Conservation (phyloP, 495 filamentous ascomycete genomes). For the Penicillium coffeae region DNA sequence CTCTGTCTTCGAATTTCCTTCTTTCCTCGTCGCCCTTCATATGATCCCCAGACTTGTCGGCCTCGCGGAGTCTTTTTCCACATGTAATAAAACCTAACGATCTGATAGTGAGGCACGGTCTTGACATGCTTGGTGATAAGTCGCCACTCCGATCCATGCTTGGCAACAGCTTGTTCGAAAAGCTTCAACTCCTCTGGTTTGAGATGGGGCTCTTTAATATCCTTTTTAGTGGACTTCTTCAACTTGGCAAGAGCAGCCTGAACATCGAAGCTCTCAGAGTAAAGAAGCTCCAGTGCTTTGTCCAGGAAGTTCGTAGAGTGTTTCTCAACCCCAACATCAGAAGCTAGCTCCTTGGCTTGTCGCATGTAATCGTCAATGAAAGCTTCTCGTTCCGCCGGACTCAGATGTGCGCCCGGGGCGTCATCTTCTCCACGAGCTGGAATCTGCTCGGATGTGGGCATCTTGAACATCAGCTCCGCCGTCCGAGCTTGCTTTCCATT, state of each 20-base stretch:
- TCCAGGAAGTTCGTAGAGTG: conserved; percentile 84
- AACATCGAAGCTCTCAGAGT: conserved; percentile 63
- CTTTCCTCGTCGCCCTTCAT: conserved; percentile 78
- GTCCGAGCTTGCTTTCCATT: conserved; percentile 52
- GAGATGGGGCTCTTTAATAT: conserved; percentile 82
- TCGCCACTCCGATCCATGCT: conserved; percentile 87
- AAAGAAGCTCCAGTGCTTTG: conserved; percentile 74
- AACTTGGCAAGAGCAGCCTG: conserved; percentile 72
- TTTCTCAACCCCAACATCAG: conserved; percentile 59
- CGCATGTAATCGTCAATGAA: conserved; percentile 72
- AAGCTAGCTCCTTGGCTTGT: conserved; percentile 57
- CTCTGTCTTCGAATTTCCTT: conserved; percentile 67
- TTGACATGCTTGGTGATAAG: conserved; percentile 75
- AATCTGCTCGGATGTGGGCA: conserved; percentile 47
- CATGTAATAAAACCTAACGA: conserved; percentile 91
- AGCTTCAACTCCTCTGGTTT: conserved; percentile 73
- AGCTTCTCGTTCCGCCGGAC: conserved; percentile 42
- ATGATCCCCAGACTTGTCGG: conserved; percentile 83
- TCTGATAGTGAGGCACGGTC: conserved; percentile 67
- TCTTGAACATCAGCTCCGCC: conserved; percentile 49
- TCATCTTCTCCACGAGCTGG: conserved; percentile 48
- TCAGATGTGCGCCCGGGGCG: conserved; percentile 34
- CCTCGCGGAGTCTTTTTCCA: conserved; percentile 96
- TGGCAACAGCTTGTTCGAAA: conserved; percentile 89
- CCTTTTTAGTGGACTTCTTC: conserved; percentile 60